phyloP scores from a whole-genome alignment of 2,329 filamentous ascomycete genomes.

The Podosphaera aphanis region DNA sequence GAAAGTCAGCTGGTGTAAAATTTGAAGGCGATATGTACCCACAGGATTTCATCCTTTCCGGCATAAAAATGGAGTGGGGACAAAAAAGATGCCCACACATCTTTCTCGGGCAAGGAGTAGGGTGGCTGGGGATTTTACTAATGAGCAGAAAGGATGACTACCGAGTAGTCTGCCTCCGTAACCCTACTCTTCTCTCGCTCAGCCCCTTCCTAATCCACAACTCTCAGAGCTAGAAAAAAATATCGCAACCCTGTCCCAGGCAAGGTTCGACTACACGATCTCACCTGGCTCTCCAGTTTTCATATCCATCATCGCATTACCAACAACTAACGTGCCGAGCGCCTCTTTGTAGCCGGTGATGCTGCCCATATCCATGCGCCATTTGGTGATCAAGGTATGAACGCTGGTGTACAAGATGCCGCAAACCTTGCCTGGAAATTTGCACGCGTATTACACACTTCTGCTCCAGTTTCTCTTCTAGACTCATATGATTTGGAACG shows the following conservation, averaged over 20 bases:
- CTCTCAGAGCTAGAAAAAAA: slow-evolving; percentile 17
- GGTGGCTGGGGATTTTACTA: slow-evolving; percentile 16
- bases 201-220: neutral
- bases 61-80: slow-evolving; percentile 16
- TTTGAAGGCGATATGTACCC: slow-evolving; percentile 22
- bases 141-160: slow-evolving; percentile 9
- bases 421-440: slow-evolving; percentile 39
- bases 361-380: slow-evolving; percentile 37
- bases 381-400: slow-evolving; percentile 37
- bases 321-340: slow-evolving; percentile 17
- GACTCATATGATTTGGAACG: slow-evolving; percentile 38
- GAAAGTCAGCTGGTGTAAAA: slow-evolving; percentile 18
- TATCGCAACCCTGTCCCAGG: slow-evolving; percentile 14
- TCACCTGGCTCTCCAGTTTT: slow-evolving; percentile 23
- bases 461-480: slow-evolving; percentile 19
- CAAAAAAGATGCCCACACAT: slow-evolving; percentile 5
- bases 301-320: slow-evolving; percentile 22
- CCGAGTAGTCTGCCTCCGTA: slow-evolving; percentile 12
- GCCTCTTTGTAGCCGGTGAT: slow-evolving; percentile 29
- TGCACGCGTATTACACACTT: slow-evolving; percentile 27
- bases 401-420: slow-evolving; percentile 32
- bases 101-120: slow-evolving; percentile 13
- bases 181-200: slow-evolving; percentile 3
- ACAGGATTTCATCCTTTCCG: slow-evolving; percentile 22
- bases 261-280: slow-evolving; percentile 8